phyloP scores from a whole-genome alignment of 441 rosid genomes.

The Euphorbia schlechtendalii region DNA sequence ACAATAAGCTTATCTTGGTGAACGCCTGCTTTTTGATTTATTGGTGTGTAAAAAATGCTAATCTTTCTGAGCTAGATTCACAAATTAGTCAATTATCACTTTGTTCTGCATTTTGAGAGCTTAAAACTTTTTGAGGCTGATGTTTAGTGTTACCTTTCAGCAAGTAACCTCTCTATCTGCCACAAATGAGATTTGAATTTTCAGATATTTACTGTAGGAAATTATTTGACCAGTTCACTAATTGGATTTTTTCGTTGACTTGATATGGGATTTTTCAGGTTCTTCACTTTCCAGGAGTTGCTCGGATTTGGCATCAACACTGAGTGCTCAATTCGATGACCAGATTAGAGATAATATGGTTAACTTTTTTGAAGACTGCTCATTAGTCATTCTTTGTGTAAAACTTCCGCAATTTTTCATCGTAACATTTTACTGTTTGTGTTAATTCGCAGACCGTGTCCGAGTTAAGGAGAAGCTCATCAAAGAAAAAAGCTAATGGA shows the following conservation, averaged over 20 bases:
- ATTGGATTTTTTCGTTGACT: constrained; percentile 27
- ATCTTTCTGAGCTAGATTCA: neutral
- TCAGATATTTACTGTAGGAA: neutral
- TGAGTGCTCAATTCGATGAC: constrained; percentile 43
- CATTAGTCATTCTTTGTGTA: constrained; percentile 9
- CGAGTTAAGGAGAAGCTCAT: constrained; percentile 62
- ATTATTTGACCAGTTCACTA: no score
- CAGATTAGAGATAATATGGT: constrained; percentile 67
- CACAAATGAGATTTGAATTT: neutral
- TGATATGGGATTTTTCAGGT: constrained; percentile 43
- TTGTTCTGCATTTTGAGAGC: neutral
- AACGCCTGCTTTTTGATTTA: no score
- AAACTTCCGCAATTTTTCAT: constrained; percentile 10
- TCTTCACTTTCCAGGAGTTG: constrained; percentile 57
- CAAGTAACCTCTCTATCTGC: neutral
- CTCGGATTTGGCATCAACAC: constrained; percentile 56
- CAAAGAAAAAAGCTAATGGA: constrained; percentile 43
- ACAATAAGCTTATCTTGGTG: neutral
- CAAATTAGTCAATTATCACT: neutral
- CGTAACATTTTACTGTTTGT: constrained; percentile 17
- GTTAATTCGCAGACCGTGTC: constrained; percentile 45
- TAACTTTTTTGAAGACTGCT: neutral
- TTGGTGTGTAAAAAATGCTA: neutral
- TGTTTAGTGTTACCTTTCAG: neutral
- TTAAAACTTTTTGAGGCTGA: neutral